These are phyloP conservation scores for Hymenoscyphus fraxineus DNA, from an alignment of 2,329 filamentous ascomycete species.

Conservation along the genomic window DNA sequence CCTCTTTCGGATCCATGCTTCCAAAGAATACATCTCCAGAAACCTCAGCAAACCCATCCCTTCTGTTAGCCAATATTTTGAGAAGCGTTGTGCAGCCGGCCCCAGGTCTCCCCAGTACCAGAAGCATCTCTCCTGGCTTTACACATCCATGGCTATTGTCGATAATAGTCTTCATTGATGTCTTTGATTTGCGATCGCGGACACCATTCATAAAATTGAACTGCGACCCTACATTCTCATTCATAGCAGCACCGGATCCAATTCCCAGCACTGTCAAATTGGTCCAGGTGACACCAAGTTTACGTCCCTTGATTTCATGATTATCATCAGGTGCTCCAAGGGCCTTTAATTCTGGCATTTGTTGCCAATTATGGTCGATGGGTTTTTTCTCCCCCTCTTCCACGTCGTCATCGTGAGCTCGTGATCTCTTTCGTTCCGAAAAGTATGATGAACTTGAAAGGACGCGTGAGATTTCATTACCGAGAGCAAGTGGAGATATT, in stretches of 20 bases:
- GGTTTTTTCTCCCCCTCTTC: slow-evolving; percentile 19
- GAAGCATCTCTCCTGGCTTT: slow-evolving; percentile 68
- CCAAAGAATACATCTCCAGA: slow-evolving; percentile 57
- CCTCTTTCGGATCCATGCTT: slow-evolving; percentile 40
- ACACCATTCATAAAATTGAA: slow-evolving; percentile 23
- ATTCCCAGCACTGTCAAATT: slow-evolving; percentile 32
- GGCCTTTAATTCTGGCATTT: slow-evolving; percentile 31
- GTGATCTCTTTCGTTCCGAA: slow-evolving; percentile 15
- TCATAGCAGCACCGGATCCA: slow-evolving; percentile 31
- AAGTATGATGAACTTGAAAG: slow-evolving; percentile 19
- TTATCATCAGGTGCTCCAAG: slow-evolving; percentile 24
- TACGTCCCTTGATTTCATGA: slow-evolving; percentile 33
- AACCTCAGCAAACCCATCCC: slow-evolving; percentile 55
- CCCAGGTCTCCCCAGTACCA: slow-evolving; percentile 66
- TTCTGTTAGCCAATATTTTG: slow-evolving; percentile 64
- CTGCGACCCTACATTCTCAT: slow-evolving; percentile 31
- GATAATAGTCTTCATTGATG: slow-evolving; percentile 61
- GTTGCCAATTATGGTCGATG: slow-evolving; percentile 26
- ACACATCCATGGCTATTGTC: slow-evolving; percentile 64
- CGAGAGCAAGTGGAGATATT: not conserved
- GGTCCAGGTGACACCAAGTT: slow-evolving; percentile 33
- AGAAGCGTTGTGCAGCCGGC: slow-evolving; percentile 69
- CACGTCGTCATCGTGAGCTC: slow-evolving; percentile 24
- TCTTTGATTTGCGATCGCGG: slow-evolving; percentile 52
- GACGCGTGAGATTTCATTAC: slow-evolving; percentile 12